Evolutionary conservation across 169 alveolate genomes (phyloP).

Genomic region (Neospora caninum): DNA sequence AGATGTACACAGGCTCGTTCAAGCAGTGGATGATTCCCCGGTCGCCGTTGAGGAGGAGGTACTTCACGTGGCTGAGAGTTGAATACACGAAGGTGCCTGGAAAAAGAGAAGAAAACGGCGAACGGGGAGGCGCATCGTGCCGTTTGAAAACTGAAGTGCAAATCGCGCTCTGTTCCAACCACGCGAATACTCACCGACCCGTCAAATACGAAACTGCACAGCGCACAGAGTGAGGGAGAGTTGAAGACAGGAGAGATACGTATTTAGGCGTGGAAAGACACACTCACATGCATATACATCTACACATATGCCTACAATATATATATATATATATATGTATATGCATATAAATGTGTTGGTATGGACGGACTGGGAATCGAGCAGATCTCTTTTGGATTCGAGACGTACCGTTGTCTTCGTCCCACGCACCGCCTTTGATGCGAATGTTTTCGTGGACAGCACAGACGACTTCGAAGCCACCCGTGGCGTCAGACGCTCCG

Average conservation of each 20-base stretch:
- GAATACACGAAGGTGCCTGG: slow-evolving; percentile 75
- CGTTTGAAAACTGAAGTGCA: too few species aligned
- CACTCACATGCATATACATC: background rate
- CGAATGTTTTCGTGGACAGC: slow-evolving; percentile 79
- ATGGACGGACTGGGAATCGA: background rate
- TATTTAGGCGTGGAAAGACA: background rate
- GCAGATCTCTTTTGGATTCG: background rate
- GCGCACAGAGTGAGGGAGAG: too few species aligned
- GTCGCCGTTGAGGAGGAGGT: slow-evolving; percentile 74
- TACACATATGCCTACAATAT: background rate
- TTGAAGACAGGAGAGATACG: background rate
- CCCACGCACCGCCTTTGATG: slow-evolving; percentile 81
- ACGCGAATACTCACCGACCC: too few species aligned
- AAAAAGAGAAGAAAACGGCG: background rate
- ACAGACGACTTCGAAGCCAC: slow-evolving; percentile 69
- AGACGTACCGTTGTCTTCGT: slow-evolving; percentile 72
- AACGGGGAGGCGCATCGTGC: slow-evolving; percentile 46
- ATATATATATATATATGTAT: background rate
- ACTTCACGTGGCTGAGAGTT: slow-evolving; percentile 78
- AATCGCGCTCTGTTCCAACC: too few species aligned
- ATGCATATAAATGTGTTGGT: background rate
- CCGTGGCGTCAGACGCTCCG: background rate
- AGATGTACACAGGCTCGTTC: slow-evolving; percentile 72
- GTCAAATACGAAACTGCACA: too few species aligned
- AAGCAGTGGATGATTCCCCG: slow-evolving; percentile 76